These are phyloP conservation scores for Candida dajiaensis DNA, from an alignment of 805 yeast species.

Conservation along the genomic window DNA sequence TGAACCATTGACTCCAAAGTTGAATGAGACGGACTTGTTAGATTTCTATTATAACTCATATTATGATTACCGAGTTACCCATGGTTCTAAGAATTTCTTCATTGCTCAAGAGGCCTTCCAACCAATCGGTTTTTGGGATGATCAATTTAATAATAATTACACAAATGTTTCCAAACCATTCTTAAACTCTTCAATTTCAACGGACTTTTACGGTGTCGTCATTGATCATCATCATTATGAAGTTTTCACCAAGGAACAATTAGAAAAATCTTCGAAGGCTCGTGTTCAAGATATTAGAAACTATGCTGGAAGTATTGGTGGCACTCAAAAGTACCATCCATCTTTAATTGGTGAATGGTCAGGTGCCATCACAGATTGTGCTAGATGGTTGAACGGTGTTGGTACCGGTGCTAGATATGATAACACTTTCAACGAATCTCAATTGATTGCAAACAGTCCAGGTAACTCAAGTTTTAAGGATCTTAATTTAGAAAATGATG, in stretches of 20 bases:
- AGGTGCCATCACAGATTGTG: conserved; percentile 67
- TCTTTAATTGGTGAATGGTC: conserved; percentile 67
- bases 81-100: conserved; percentile 31
- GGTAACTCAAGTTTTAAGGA: neutral
- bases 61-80: conserved; percentile 20
- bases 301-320: conserved; percentile 25
- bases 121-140: conserved; percentile 49
- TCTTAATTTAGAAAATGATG: neutral
- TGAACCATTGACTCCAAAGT: conserved; percentile 59
- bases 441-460: conserved; percentile 11
- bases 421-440: conserved; percentile 31
- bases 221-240: conserved; percentile 91
- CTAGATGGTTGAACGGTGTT: conserved; percentile 64
- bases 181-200: conserved; percentile 1
- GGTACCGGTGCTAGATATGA: conserved; percentile 62
- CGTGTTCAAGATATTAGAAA: conserved; percentile 28
- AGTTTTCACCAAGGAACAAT: conserved; percentile 65
- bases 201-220: conserved; percentile 46
- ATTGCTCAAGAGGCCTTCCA: conserved; percentile 66
- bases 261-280: conserved; percentile 34
- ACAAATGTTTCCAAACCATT: conserved; percentile 25
- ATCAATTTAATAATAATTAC: conserved; percentile 30
- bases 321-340: conserved; percentile 35
- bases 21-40: conserved; percentile 33
- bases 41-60: conserved; percentile 29